Evolutionary conservation across 2,329 filamentous ascomycete species (phyloP).

Genomic region (Akanthomyces dipterigenus): DNA sequence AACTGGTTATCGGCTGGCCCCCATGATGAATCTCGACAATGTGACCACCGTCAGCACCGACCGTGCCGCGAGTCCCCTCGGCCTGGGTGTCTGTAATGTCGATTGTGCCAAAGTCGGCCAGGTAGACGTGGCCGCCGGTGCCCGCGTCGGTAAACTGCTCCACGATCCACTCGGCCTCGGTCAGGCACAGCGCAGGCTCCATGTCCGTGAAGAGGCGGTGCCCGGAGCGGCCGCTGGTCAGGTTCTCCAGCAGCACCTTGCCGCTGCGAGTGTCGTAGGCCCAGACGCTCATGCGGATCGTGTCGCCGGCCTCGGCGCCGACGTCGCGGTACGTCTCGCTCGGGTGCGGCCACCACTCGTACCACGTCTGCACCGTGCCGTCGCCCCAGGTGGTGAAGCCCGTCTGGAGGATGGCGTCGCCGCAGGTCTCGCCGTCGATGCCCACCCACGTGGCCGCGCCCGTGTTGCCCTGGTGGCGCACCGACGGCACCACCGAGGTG

Average conservation of each 20-base stretch:
- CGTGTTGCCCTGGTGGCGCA: neutral
- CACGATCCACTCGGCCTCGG: constrained; percentile 55
- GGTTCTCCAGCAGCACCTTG: constrained; percentile 31
- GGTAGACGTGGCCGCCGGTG: constrained; percentile 16
- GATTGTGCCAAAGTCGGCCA: constrained; percentile 12
- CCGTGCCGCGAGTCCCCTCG: constrained; percentile 21
- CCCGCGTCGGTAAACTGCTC: constrained; percentile 25
- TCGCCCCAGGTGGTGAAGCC: constrained; percentile 32
- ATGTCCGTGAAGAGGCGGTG: constrained; percentile 37
- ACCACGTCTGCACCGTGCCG: constrained; percentile 30
- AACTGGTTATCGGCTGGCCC: neutral
- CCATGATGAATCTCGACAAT: constrained; percentile 3
- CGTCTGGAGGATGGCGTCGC: constrained; percentile 30
- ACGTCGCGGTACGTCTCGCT: constrained; percentile 27
- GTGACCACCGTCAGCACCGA: neutral
- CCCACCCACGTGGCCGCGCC: constrained; percentile 33
- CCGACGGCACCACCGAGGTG: neutral
- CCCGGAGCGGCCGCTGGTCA: constrained; percentile 41
- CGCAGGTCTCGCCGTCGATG: constrained; percentile 33
- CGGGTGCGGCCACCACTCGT: constrained; percentile 35
- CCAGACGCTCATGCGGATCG: constrained; percentile 19
- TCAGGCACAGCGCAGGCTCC: constrained; percentile 33
- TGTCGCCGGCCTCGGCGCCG: constrained; percentile 17
- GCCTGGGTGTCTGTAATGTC: constrained; percentile 9
- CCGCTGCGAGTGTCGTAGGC: constrained; percentile 16